A percentile compares a stretch with the other conserved stretches of the same genome.
phyloP scores from a whole-genome alignment of 768 basidiomycete genomes.

The Inosperma sp. region DNA sequence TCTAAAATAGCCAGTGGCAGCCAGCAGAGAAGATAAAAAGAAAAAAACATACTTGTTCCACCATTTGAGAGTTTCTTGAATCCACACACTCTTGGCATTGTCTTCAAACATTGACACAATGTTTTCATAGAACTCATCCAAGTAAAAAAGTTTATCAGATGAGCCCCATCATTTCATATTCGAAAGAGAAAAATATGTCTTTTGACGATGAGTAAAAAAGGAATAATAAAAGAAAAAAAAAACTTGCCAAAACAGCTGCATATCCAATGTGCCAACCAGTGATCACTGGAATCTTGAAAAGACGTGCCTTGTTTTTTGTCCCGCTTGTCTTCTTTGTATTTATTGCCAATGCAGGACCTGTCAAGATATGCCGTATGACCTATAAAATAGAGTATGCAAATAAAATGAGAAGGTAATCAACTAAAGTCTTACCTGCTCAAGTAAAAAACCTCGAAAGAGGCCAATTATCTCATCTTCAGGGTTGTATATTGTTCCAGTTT shows the following conservation, averaged over 20 bases:
- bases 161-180: background rate
- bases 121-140: background rate
- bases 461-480: background rate
- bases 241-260: background rate
- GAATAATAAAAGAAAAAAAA: background rate
- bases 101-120: background rate
- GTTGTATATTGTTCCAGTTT: conserved; percentile 2
- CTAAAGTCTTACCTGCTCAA: conserved; percentile 6
- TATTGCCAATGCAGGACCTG: background rate
- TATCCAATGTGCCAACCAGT: background rate
- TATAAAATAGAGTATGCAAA: background rate
- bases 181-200: background rate
- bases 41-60: background rate
- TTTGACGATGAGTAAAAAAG: background rate
- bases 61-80: background rate
- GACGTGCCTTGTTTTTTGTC: conserved; percentile 3
- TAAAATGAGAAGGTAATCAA: background rate
- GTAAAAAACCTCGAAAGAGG: conserved; percentile 9
- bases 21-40: background rate
- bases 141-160: background rate
- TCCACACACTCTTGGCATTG: background rate
- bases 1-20: background rate
- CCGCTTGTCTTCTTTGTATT: background rate
- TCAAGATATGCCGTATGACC: conserved; percentile 3
- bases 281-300: background rate